phyloP scores from a whole-genome alignment of 257 asterid species.

The Echites panduratus region DNA sequence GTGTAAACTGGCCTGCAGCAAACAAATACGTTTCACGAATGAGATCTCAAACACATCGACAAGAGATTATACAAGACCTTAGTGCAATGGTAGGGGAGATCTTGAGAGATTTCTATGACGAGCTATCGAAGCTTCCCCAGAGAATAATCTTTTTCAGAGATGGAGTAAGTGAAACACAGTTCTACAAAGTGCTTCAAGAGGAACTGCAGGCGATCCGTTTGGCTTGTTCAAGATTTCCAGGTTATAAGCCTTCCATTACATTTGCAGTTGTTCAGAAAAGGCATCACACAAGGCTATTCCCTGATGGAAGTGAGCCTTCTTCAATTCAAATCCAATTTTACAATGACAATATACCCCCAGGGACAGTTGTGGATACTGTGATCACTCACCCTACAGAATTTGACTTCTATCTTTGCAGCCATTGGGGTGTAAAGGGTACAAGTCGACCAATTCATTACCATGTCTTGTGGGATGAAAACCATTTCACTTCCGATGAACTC shows the following conservation, averaged over 20 bases:
- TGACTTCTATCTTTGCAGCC: constrained; percentile 92
- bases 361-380: constrained; percentile 86
- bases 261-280: constrained; percentile 84
- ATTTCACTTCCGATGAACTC: constrained; percentile 80
- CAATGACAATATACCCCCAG: constrained; percentile 73
- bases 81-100: constrained; percentile 63
- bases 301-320: constrained; percentile 34
- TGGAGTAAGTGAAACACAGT: constrained; percentile 93
- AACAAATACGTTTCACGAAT: constrained; percentile 79
- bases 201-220: constrained; percentile 55
- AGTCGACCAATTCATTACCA: constrained; percentile 90
- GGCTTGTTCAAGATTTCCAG: constrained; percentile 56
- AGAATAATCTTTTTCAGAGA: constrained; percentile 87
- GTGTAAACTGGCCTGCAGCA: constrained; percentile 89
- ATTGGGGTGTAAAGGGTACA: constrained; percentile 93
- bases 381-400: constrained; percentile 80
- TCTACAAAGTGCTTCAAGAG: constrained; percentile 54
- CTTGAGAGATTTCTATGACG: constrained; percentile 54
- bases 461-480: constrained; percentile 79
- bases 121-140: constrained; percentile 49
- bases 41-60: constrained; percentile 86
- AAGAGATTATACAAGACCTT: constrained; percentile 83
- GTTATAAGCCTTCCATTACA: constrained; percentile 77
- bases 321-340: constrained; percentile 16
- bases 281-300: constrained; percentile 84